Evolutionary conservation across 1,139 yeast species (phyloP).

Genomic region (Hyphopichia wangnamkhiaoensis): DNA sequence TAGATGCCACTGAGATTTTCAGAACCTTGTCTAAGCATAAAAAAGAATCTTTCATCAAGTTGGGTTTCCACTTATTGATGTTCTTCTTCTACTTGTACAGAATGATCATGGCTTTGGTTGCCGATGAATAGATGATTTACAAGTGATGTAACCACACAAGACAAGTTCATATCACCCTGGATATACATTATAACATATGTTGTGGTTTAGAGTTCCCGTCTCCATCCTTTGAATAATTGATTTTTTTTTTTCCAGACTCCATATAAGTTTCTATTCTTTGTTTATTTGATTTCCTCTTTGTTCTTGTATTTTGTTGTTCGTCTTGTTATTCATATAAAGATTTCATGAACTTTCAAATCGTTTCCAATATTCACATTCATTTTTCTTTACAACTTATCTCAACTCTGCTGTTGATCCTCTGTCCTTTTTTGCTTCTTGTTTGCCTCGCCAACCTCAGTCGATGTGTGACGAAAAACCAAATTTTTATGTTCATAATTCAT

Average conservation of each 20-base stretch:
- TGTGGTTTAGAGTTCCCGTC: background rate
- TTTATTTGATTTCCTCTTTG: background rate
- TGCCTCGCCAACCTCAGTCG: background rate
- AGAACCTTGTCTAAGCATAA: conserved; percentile 92
- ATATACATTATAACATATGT: background rate
- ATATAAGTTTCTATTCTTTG: background rate
- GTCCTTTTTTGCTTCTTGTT: background rate
- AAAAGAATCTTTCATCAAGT: conserved; percentile 85
- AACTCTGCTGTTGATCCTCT: background rate
- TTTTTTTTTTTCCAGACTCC: no score
- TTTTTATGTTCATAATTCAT: background rate
- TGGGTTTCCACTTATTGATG: conserved; percentile 87
- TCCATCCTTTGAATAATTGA: background rate
- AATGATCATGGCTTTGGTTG: conserved; percentile 93
- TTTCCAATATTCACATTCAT: no score
- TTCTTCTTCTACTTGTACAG: conserved; percentile 95
- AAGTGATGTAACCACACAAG: no score
- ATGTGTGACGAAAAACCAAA: background rate
- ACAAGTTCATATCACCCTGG: no score
- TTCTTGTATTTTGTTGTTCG: no score
- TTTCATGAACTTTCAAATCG: no score
- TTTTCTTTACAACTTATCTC: no score
- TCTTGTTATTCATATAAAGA: no score
- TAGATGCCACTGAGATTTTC: conserved; percentile 98
- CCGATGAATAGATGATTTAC: conserved; percentile 46